These are phyloP conservation scores for Vaccinium corymbosum DNA, from an alignment of 148 eudicot genomes.

Conservation along the genomic window DNA sequence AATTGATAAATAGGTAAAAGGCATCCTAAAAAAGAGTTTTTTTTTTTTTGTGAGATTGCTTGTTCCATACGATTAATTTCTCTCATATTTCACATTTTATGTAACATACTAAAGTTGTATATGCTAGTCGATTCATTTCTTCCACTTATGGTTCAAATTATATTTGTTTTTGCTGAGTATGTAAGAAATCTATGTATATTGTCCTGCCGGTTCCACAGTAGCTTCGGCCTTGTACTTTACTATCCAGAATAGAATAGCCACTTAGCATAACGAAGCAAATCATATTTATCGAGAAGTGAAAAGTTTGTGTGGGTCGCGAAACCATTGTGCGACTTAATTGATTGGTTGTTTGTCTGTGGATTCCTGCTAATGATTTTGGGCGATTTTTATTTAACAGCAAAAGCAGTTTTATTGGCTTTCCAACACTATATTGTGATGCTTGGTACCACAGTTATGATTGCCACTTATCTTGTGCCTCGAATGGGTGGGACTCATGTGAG, in stretches of 20 bases:
- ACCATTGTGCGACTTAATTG: background rate
- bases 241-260: too few species aligned
- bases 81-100: too few species aligned
- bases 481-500: conserved; percentile 88
- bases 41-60: too few species aligned
- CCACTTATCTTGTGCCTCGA: conserved; percentile 57
- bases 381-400: conserved; percentile 43
- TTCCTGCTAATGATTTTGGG: background rate
- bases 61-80: too few species aligned
- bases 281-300: too few species aligned
- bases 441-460: conserved; percentile 78
- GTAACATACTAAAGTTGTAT: too few species aligned
- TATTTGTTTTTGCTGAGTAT: background rate
- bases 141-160: background rate
- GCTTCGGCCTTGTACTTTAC: background rate
- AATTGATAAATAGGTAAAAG: too few species aligned
- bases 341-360: background rate
- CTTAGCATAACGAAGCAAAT: too few species aligned
- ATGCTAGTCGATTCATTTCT: background rate
- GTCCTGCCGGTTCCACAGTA: background rate
- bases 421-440: conserved; percentile 97
- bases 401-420: conserved; percentile 64
- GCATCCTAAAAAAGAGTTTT: too few species aligned
- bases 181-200: background rate
- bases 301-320: background rate